Evolutionary conservation across 2,329 filamentous ascomycete species (phyloP).

Genomic region (Diaporthe australafricana): DNA sequence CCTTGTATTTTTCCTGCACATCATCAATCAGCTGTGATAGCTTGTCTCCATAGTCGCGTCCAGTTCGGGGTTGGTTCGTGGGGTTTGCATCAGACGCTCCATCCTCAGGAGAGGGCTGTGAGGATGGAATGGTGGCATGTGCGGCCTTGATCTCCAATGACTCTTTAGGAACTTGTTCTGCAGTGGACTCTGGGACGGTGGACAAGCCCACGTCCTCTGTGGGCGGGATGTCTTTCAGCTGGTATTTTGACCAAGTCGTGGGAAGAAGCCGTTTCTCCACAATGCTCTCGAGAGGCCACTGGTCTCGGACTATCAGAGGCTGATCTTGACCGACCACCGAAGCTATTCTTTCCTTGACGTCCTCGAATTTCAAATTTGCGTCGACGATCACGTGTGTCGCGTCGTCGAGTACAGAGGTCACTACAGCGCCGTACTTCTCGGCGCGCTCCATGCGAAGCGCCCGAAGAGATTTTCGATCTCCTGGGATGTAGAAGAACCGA

Average conservation of each 20-base stretch:
- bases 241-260: conserved; percentile 66
- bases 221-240: conserved; percentile 61
- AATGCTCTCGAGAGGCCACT: conserved; percentile 77
- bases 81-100: conserved; percentile 18
- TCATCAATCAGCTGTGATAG: conserved; percentile 74
- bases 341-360: conserved; percentile 69
- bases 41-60: conserved; percentile 57
- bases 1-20: conserved; percentile 65
- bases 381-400: conserved; percentile 88
- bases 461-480: conserved; percentile 78
- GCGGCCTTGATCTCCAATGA: too few relatives aligned
- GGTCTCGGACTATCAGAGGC: conserved; percentile 71
- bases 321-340: conserved; percentile 42
- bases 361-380: conserved; percentile 70
- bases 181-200: conserved; percentile 39
- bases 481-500: conserved; percentile 83
- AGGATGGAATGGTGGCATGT: not conserved
- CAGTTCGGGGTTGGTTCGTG: conserved; percentile 9
- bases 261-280: conserved; percentile 66
- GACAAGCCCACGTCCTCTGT: conserved; percentile 35
- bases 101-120: not conserved
- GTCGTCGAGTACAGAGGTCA: conserved; percentile 68
- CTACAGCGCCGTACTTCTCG: conserved; percentile 78
- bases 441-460: conserved; percentile 80
- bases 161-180: not conserved